phyloP scores from a whole-genome alignment of 2,329 filamentous ascomycete genomes.

The Apiospora phragmitis region DNA sequence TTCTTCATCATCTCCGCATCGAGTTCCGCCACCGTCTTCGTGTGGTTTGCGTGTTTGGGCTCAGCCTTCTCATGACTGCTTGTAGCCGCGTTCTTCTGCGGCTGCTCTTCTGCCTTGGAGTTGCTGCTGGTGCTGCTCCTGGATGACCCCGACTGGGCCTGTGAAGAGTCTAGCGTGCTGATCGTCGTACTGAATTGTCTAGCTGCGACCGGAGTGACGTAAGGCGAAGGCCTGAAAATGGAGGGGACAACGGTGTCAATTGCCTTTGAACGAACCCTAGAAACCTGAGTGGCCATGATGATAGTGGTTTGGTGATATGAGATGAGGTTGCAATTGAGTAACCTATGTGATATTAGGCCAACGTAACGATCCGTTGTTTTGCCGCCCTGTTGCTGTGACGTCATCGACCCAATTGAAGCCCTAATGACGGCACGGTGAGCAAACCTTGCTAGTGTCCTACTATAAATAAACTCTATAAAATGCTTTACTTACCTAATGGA shows the following conservation, averaged over 20 bases:
- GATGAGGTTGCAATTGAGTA: background rate
- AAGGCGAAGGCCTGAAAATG: background rate
- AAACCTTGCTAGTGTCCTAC: constrained; percentile 1
- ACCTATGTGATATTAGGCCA: no score
- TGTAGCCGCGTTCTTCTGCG: background rate
- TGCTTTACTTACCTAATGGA: background rate
- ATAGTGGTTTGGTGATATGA: background rate
- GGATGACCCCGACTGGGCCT: background rate
- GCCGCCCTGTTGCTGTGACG: background rate
- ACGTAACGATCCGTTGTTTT: background rate
- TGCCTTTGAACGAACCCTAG: background rate
- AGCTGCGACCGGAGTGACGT: background rate
- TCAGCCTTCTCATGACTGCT: background rate
- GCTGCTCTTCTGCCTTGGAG: background rate
- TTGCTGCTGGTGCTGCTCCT: background rate
- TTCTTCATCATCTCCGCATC: constrained; percentile 68
- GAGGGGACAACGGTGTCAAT: background rate
- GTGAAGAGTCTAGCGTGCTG: background rate
- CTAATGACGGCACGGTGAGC: background rate
- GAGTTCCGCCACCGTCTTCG: constrained; percentile 61
- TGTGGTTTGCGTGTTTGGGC: constrained; percentile 13
- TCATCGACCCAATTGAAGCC: background rate
- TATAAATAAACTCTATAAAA: background rate
- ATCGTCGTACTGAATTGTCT: background rate
- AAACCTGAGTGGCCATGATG: background rate